Conservation (phyloP, 1,284 basidiomycete genomes). For the Lentinula novae-zelandiae region DNA sequence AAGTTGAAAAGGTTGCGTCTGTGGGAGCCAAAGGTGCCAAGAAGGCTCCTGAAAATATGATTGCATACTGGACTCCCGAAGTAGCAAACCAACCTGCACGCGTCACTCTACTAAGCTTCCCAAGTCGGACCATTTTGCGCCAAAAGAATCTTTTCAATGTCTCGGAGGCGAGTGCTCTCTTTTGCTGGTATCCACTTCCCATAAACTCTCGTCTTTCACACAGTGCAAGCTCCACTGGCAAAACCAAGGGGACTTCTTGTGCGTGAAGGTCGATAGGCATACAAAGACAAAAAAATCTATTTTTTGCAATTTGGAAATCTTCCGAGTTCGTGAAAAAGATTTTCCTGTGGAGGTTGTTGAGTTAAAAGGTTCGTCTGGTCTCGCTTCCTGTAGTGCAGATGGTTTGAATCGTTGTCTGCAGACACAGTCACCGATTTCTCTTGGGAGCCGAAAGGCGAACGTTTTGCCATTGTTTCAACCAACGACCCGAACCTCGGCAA, state of each 20-base stretch:
- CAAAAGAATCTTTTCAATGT: constrained; percentile 99
- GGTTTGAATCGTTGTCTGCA: constrained; percentile 26
- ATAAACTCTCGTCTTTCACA: constrained; percentile 1
- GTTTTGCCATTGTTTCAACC: constrained; percentile 95
- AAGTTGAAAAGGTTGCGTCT: constrained; percentile 49
- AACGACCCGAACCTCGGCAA: constrained; percentile 93
- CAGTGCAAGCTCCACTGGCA: constrained; percentile 99
- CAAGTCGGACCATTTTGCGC: constrained; percentile 80
- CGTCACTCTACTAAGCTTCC: constrained; percentile 90
- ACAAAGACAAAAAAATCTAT: constrained; percentile 99
- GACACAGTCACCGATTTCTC: constrained; percentile 97
- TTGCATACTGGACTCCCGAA: constrained; percentile 98
- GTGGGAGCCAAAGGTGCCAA: constrained; percentile 45
- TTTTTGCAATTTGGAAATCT: constrained; percentile 98
- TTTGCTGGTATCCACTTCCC: not conserved
- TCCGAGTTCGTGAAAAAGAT: constrained; percentile 97
- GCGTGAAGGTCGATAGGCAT: constrained; percentile 99
- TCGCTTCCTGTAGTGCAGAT: not conserved
- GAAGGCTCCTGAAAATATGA: constrained; percentile 85
- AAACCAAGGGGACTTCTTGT: constrained; percentile 97
- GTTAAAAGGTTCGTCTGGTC: constrained; percentile 70
- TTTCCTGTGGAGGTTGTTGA: constrained; percentile 98
- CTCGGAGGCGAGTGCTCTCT: constrained; percentile 69
- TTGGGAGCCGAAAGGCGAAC: constrained; percentile 96
- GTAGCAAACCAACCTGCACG: constrained; percentile 95